Conservation (phyloP, 331 rosid genomes). For the Spiraea crenata region DNA sequence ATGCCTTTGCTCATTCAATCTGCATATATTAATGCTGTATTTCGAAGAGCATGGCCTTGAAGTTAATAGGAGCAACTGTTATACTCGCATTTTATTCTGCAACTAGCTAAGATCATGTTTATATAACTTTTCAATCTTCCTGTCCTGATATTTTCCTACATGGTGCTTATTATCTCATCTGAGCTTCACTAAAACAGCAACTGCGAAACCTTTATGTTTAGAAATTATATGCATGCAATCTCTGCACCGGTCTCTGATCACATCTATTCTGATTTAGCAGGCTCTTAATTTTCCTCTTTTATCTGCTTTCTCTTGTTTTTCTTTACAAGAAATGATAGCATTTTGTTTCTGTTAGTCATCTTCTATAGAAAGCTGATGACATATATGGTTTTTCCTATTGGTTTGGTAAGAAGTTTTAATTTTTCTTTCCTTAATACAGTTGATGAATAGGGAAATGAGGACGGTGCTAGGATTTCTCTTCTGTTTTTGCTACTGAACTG, state of each 20-base stretch:
- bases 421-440: constrained; percentile 8
- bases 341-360: neutral
- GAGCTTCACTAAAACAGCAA: neutral
- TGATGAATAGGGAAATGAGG: neutral
- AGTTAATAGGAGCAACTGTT: constrained; percentile 1
- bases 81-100: constrained; percentile 1
- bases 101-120: constrained; percentile 8
- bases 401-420: neutral
- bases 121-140: neutral
- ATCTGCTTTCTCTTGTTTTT: neutral
- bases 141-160: neutral
- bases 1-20: neutral
- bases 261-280: neutral
- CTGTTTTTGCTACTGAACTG: neutral
- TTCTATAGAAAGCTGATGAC: neutral
- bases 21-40: neutral
- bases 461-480: neutral
- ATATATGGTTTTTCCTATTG: neutral
- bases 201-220: neutral
- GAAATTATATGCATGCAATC: neutral
- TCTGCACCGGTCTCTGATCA: neutral
- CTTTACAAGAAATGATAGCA: neutral
- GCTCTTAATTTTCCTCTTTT: neutral
- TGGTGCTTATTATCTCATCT: neutral
- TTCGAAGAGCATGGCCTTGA: neutral